A percentile compares a stretch with the other conserved stretches of the same genome.
phyloP scores from a whole-genome alignment of 2,329 filamentous ascomycete genomes.

The Colletotrichum lindemuthianum region DNA sequence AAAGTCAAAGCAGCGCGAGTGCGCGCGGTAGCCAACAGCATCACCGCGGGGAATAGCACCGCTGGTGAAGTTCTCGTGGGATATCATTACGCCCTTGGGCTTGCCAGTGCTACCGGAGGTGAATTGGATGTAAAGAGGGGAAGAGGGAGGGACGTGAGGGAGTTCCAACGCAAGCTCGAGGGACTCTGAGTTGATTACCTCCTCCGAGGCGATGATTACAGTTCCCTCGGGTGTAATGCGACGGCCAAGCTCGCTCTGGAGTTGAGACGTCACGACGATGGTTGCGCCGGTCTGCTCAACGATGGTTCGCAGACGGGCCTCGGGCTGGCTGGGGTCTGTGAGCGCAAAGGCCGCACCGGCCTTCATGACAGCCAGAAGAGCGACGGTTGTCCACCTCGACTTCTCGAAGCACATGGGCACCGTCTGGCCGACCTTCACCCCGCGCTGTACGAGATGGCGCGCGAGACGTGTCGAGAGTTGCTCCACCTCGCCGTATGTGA shows the following conservation, averaged over 20 bases:
- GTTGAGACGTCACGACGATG: conserved; percentile 52
- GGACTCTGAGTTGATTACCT: conserved; percentile 18
- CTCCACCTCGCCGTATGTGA: conserved; percentile 58
- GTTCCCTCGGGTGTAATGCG: conserved; percentile 48
- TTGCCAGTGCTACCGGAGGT: conserved; percentile 73
- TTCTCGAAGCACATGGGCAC: conserved; percentile 64
- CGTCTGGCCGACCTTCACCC: conserved; percentile 50
- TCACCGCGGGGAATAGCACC: conserved; percentile 55
- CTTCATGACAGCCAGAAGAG: conserved; percentile 59
- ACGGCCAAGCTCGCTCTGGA: conserved; percentile 49
- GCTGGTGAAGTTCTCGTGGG: conserved; percentile 58
- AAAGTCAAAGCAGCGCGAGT: conserved; percentile 58
- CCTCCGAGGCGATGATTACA: conserved; percentile 46
- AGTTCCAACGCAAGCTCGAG: conserved; percentile 38
- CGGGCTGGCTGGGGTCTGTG: conserved; percentile 58
- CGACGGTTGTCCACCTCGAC: conserved; percentile 56
- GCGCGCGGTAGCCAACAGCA: conserved; percentile 52
- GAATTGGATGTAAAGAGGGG: conserved; percentile 67
- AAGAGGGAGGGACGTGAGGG: conserved; percentile 52
- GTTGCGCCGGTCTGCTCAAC: conserved; percentile 54
- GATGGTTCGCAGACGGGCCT: conserved; percentile 55
- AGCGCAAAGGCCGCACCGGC: conserved; percentile 59
- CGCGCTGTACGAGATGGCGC: conserved; percentile 48
- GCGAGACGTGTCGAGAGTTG: conserved; percentile 54
- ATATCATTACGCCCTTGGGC: conserved; percentile 69